Evolutionary conservation across 768 basidiomycete genomes (phyloP).

Genomic region (Psilocybe cubensis): DNA sequence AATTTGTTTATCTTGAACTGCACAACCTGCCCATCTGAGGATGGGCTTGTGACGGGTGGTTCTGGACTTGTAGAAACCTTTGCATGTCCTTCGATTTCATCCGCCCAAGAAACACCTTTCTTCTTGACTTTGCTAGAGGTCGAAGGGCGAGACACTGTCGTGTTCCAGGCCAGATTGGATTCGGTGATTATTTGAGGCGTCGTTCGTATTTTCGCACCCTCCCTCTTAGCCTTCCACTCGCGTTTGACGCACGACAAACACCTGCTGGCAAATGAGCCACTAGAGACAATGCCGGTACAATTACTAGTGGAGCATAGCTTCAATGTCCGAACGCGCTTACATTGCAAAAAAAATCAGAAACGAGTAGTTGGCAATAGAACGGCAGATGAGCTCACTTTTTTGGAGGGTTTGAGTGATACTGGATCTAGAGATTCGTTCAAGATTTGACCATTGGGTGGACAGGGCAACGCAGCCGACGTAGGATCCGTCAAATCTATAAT

Average conservation of each 20-base stretch:
- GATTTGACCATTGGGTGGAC: not conserved
- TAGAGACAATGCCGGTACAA: conserved; percentile 22
- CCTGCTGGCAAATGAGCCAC: conserved; percentile 15
- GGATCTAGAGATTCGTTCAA: not conserved
- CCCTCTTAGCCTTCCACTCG: conserved; percentile 19
- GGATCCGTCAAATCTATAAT: conserved; percentile 4
- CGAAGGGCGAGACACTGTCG: not conserved
- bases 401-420: not conserved
- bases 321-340: conserved; percentile 13
- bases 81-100: conserved; percentile 15
- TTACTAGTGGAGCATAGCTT: conserved; percentile 21
- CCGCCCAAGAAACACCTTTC: conserved; percentile 41
- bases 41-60: not conserved
- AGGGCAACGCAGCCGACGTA: not conserved
- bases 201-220: not conserved
- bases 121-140: conserved; percentile 15
- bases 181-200: not conserved
- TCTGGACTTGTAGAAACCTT: not conserved
- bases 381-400: conserved; percentile 3
- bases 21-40: not conserved
- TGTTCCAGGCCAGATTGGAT: not conserved
- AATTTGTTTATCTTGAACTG: not conserved
- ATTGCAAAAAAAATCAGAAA: not conserved
- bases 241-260: conserved; percentile 18
- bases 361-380: not conserved